Percentiles rank a stretch among this genome's conserved stretches.
Conservation (phyloP, 768 basidiomycete genomes). For the Gymnopilus dilepis region DNA sequence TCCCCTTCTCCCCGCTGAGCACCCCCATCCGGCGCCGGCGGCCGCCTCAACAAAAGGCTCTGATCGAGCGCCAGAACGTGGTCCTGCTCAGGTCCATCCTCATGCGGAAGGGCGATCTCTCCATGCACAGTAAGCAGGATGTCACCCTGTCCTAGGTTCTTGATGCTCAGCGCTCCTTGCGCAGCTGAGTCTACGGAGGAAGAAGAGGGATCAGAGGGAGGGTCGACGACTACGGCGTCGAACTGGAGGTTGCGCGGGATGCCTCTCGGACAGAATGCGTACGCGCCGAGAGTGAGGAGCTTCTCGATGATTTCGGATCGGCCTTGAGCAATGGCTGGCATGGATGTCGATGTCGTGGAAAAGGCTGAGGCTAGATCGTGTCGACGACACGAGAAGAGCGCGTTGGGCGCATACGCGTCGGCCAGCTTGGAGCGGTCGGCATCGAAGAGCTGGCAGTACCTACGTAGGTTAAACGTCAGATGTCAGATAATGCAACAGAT, state of each 20-base stretch:
- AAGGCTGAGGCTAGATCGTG: conserved; percentile 10
- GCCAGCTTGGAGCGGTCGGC: conserved; percentile 27
- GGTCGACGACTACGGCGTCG: conserved; percentile 26
- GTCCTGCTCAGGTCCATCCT: conserved; percentile 18
- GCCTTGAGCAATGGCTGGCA: conserved; percentile 18
- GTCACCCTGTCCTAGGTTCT: background rate
- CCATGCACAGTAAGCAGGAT: conserved; percentile 34
- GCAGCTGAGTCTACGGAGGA: background rate
- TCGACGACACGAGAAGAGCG: conserved; percentile 33
- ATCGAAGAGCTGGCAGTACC: conserved; percentile 35
- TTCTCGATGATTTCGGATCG: conserved; percentile 20
- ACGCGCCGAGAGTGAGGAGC: conserved; percentile 21
- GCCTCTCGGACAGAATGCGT: conserved; percentile 30
- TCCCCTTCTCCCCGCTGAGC: background rate
- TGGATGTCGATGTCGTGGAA: background rate
- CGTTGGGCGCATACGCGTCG: conserved; percentile 33
- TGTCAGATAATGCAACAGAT: background rate
- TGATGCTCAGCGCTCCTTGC: conserved; percentile 6
- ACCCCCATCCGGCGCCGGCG: background rate
- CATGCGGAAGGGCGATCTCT: conserved; percentile 24
- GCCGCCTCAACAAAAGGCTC: conserved; percentile 33
- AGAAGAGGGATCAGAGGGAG: conserved; percentile 6
- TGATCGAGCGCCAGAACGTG: conserved; percentile 32
- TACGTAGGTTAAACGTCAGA: conserved; percentile 1
- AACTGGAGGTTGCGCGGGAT: conserved; percentile 22